Base-by-base conservation (phyloP, 129 eudicot genomes). In the Pittosporum tobira region DNA sequence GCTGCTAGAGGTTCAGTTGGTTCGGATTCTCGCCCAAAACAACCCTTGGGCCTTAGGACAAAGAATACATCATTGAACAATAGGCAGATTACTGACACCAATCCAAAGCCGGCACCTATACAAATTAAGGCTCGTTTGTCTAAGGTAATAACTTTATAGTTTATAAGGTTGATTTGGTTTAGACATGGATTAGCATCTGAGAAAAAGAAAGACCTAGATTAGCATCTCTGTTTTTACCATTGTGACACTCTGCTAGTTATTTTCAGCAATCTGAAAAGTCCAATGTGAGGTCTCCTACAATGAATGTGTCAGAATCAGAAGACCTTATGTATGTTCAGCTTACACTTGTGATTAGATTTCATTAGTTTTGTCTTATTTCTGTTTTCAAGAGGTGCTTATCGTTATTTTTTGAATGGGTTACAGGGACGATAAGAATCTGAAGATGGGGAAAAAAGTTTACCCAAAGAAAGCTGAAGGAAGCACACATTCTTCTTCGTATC, bases 391-490 rank as follows among this genome's bases (percentile, higher is more conserved):
- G 48, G 57, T 60, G 44, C 71, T 63, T 49, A 58, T 20, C 56
- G 42, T 54, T 51, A 57, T 49, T 49, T 55, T 18, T 24, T 51
- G 54, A 57, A 62, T 37, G 65, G n/a, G n/a, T n/a, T n/a, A n/a
- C 84, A 89, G 97, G 69, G 88, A 72, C 60, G 77, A 79, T 69
- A n/a, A 62, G 47, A 88, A 70, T 55, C 56, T 61, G 64, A 79
- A 75, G 72, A 52, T 81, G 5, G 47, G 58, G 55, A 76, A 55
- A 68, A 65, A 71, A 36, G 83, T 56, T 52, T 74, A 65, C 28
- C 53, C 83, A 59, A 66, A 59, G 71, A 73, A 80, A 53, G 51
- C 53, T 11, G 97, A 89, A 43, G 93, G 74, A 49, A 68, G 62
- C 61, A 59, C 81, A 56, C 63, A 75, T 56, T 81, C 81, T 49